phyloP scores from a whole-genome alignment of 805 yeast genomes.

The Pichia californica region DNA sequence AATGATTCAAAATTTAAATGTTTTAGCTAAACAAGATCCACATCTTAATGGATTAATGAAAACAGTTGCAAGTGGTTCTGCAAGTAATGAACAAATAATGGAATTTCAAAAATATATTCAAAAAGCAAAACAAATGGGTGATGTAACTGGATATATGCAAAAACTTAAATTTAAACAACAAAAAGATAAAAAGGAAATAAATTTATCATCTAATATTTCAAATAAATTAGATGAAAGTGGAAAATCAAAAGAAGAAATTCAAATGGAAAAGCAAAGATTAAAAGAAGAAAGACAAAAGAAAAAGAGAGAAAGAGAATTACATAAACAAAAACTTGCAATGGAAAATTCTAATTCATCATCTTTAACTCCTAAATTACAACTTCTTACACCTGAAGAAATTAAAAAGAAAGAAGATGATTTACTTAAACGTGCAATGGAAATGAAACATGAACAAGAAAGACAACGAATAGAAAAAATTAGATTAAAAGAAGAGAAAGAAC shows the following conservation, averaged over 20 bases:
- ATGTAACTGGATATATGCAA: slow-evolving; percentile 24
- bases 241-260: background rate
- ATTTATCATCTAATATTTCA: no score
- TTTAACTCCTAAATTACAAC: background rate
- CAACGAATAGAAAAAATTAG: slow-evolving; percentile 15
- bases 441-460: slow-evolving; percentile 16
- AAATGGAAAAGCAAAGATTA: slow-evolving; percentile 3
- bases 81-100: slow-evolving; percentile 62
- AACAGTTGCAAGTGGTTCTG: slow-evolving; percentile 78
- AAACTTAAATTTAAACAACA: slow-evolving; percentile 16
- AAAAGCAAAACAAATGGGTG: slow-evolving; percentile 71
- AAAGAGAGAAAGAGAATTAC: background rate
- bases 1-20: slow-evolving; percentile 79
- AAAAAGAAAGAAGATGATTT: slow-evolving; percentile 12
- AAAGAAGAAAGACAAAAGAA: background rate
- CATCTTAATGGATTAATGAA: slow-evolving; percentile 70
- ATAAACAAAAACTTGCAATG: background rate
- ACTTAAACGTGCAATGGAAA: slow-evolving; percentile 10
- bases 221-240: background rate
- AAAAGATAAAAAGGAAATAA: slow-evolving; percentile 12
- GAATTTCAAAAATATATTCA: slow-evolving; percentile 78
- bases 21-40: slow-evolving; percentile 70
- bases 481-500: slow-evolving; percentile 19
- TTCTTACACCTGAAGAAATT: slow-evolving; percentile 9
- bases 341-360: background rate